Percentiles rank a stretch among this genome's conserved stretches.
phyloP scores from a whole-genome alignment of 208 protist genomes.

The Wallacemonas sp. region DNA sequence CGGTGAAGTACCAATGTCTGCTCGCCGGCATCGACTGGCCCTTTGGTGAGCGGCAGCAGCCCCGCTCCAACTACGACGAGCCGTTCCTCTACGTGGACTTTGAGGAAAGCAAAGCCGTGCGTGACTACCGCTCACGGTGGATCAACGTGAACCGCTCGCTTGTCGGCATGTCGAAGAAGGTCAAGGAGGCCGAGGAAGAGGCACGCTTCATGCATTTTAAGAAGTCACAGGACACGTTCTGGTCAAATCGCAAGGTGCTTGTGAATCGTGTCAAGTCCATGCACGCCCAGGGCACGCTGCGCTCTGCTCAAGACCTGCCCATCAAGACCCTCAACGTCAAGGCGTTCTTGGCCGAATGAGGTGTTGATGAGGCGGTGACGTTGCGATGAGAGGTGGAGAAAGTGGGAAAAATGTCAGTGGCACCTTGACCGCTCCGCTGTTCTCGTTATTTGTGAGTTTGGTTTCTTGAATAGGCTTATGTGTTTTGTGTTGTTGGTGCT shows the following conservation, averaged over 20 bases:
- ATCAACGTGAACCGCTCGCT: conserved; percentile 92
- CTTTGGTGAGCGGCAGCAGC: conserved; percentile 73
- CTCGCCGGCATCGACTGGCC: conserved; percentile 80
- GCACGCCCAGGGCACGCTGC: conserved; percentile 80
- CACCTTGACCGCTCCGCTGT: no score
- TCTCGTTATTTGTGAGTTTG: no score
- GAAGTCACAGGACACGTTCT: conserved; percentile 88
- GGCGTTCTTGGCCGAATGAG: conserved; percentile 75
- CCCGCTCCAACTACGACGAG: conserved; percentile 90
- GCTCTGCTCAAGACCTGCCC: conserved; percentile 72
- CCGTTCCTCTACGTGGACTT: conserved; percentile 89
- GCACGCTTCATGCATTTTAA: conserved; percentile 85
- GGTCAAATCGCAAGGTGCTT: conserved; percentile 88
- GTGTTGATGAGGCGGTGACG: neutral
- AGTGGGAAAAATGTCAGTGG: no score
- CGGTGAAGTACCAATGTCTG: conserved; percentile 84
- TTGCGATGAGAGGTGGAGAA: no score
- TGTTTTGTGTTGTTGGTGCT: no score
- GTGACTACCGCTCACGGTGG: conserved; percentile 90
- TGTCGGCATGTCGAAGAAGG: conserved; percentile 83
- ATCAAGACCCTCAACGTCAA: conserved; percentile 89
- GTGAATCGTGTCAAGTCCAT: conserved; percentile 92
- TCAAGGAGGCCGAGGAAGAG: conserved; percentile 90
- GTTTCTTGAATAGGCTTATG: neutral
- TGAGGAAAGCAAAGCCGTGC: conserved; percentile 86